phyloP scores from a whole-genome alignment of 371 early-diverging fungal genomes.

The Basidiobolus meristosporus region DNA sequence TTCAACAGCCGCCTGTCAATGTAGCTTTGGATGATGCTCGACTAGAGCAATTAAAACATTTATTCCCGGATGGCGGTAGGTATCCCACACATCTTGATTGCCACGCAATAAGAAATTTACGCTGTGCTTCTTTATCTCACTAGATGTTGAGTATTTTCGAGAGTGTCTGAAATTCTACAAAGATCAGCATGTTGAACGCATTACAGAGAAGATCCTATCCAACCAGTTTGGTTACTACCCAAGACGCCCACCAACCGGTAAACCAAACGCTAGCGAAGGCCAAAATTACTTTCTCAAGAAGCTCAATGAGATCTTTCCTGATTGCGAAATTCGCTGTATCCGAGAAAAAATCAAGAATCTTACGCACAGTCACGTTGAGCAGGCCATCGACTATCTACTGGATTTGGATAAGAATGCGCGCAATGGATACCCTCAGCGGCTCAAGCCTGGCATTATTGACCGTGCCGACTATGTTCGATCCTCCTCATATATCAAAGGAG shows the following conservation, averaged over 20 bases:
- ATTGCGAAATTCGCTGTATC: constrained; percentile 15
- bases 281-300: constrained; percentile 13
- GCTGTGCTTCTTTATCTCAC: too few species aligned
- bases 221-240: constrained; percentile 17
- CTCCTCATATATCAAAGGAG: constrained; percentile 10
- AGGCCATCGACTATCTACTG: constrained; percentile 11
- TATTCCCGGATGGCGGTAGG: too few species aligned
- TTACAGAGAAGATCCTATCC: constrained; percentile 17
- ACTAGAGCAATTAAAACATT: too few species aligned
- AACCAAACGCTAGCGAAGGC: constrained; percentile 4
- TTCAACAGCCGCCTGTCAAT: too few species aligned
- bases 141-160: constrained; percentile 20
- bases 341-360: constrained; percentile 10
- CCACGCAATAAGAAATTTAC: too few species aligned
- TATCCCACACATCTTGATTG: too few species aligned
- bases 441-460: constrained; percentile 13
- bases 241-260: constrained; percentile 2
- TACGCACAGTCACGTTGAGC: constrained; percentile 14
- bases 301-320: constrained; percentile 26
- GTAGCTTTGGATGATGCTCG: too few species aligned
- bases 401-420: not conserved
- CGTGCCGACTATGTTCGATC: constrained; percentile 12
- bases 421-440: constrained; percentile 16
- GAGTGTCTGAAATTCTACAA: constrained; percentile 16
- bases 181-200: constrained; percentile 15